Conservation (phyloP, 116 monocot genomes). For the Dioscorea cayenensis region DNA sequence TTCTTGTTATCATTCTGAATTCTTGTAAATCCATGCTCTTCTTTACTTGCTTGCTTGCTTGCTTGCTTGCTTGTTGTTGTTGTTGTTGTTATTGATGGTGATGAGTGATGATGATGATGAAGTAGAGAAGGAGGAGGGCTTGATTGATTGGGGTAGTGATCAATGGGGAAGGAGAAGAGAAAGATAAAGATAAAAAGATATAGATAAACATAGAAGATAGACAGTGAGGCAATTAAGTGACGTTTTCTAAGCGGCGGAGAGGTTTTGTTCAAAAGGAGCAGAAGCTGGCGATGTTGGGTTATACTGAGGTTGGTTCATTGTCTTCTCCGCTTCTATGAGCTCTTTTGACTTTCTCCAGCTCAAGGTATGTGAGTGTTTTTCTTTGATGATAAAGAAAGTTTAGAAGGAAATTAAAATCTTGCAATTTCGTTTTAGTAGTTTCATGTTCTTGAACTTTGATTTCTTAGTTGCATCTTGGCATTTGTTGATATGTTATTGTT, state of each 20-base stretch:
- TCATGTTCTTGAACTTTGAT: background rate
- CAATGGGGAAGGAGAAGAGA: slow-evolving; percentile 40
- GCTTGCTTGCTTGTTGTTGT: too few species aligned
- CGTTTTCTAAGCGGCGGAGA: slow-evolving; percentile 6
- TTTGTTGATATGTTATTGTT: too few species aligned
- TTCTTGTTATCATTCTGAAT: too few species aligned
- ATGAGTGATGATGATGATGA: background rate
- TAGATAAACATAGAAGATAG: slow-evolving; percentile 11
- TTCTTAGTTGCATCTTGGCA: too few species aligned
- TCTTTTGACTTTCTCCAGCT: slow-evolving; percentile 25
- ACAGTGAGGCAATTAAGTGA: slow-evolving; percentile 30
- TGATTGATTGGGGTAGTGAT: background rate
- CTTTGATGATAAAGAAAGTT: too few species aligned
- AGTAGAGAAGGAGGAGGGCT: background rate
- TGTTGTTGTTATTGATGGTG: background rate
- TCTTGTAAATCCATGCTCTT: too few species aligned
- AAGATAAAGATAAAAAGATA: slow-evolving; percentile 7
- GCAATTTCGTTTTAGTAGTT: background rate
- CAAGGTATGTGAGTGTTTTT: slow-evolving; percentile 4
- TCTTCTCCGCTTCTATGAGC: slow-evolving; percentile 27
- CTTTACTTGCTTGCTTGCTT: too few species aligned
- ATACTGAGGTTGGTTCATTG: too few species aligned
- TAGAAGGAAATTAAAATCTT: too few species aligned
- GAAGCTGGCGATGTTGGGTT: slow-evolving; percentile 31
- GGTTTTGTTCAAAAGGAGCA: slow-evolving; percentile 43